These are phyloP conservation scores for Colletotrichum lini DNA, from an alignment of 2,329 filamentous ascomycete species.

Conservation along the genomic window DNA sequence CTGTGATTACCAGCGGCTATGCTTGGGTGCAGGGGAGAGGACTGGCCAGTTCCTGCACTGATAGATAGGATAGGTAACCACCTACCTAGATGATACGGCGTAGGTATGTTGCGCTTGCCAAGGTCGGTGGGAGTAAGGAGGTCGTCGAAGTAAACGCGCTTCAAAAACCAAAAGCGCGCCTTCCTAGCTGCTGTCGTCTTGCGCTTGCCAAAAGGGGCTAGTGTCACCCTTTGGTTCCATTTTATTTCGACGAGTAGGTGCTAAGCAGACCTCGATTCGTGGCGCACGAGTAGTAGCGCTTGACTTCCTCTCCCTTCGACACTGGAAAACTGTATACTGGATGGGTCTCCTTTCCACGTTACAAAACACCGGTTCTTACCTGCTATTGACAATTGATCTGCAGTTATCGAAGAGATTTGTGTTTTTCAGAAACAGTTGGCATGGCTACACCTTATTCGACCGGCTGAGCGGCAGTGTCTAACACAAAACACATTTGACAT, in stretches of 20 bases:
- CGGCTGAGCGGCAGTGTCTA: no score
- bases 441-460: not conserved
- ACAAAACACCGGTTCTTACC: not conserved
- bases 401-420: not conserved
- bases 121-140: not conserved
- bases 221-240: not conserved
- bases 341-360: not conserved
- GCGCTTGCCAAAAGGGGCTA: slow-evolving; percentile 2
- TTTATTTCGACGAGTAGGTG: slow-evolving; percentile 13
- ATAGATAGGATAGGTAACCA: no score
- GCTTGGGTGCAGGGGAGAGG: no score
- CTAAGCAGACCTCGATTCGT: slow-evolving; percentile 12
- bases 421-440: not conserved
- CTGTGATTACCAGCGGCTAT: no score
- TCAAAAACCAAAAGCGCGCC: slow-evolving; percentile 20
- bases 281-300: not conserved
- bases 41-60: no score
- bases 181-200: not conserved
- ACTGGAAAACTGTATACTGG: not conserved
- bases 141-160: slow-evolving; percentile 28
- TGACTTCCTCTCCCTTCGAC: not conserved
- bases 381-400: not conserved
- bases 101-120: slow-evolving; percentile 7
- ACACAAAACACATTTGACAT: not conserved
- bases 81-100: no score